Base-by-base conservation (phyloP, 306 rosid genomes). In the Fragaria iinumae region DNA sequence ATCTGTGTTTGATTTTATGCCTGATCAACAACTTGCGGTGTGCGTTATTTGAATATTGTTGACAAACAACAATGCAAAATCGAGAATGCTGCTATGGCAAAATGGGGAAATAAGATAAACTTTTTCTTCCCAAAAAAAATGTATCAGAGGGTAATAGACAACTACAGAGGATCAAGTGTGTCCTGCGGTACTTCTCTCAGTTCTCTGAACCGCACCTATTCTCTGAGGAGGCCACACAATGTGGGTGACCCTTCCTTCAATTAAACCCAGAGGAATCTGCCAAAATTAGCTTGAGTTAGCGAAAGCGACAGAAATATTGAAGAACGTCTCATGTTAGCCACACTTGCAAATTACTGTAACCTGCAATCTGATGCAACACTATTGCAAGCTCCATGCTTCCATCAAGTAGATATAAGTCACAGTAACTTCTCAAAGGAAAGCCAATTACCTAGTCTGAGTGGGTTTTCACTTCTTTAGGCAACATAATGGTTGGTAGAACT, bases 221-320 rank as follows among this genome's bases (percentile, higher is more conserved):
- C 99, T 92, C 55, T 86, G 93, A 77, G 97, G 97, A 80, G 98
- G 98, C 98, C 99, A 95, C 77, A 90, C 92, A 72, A 92, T 53
- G 77, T 90, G 96, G 55, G 97, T 89, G 84, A 86, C 99, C 86
- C 92, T 90, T 86, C 97, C 97, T 76, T 86, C 76, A 77, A 92
- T 53, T 73, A 95, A 82, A 76, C 86, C 99, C 80, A 95, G 57
- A 55, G 97, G 97, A 80, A 95, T 84, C 99, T 92, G 97, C 87
- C 76, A 80, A 80, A 76, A 85, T 67, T 72, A 48, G 48, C 71
- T 69, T 63, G 75, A 45, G 75, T 79, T 83, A 53, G 82, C 76
- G 52, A 68, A 55, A 57, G 48, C 43, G 59, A 78, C 44, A 20
- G 36, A 43, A 38, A 56, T 73, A 60, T 67, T 25, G 48, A 72